Conservation (phyloP, 352 stramenopile genomes). For the Pythium phragmitis region DNA sequence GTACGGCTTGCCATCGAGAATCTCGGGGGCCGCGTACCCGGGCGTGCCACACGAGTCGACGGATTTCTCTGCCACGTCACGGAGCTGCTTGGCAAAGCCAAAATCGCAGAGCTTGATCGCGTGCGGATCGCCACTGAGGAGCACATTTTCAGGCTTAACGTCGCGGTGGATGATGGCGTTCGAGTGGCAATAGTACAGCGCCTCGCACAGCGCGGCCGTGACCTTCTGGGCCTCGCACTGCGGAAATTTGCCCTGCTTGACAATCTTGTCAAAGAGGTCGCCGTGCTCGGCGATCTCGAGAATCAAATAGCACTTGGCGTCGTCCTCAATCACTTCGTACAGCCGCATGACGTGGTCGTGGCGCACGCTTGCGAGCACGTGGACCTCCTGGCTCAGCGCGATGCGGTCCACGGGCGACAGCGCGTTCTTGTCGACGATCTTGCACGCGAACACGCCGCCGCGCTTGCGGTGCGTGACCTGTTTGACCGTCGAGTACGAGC, state of each 20-base stretch:
- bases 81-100: conserved; percentile 78
- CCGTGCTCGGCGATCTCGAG: conserved; percentile 95
- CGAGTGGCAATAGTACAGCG: conserved; percentile 92
- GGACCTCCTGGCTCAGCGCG: conserved; percentile 72
- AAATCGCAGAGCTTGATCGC: conserved; percentile 87
- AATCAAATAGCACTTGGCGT: conserved; percentile 96
- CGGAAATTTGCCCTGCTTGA: conserved; percentile 77
- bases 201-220: conserved; percentile 75
- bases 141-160: conserved; percentile 86
- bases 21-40: conserved; percentile 82
- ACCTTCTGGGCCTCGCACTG: conserved; percentile 69
- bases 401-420: conserved; percentile 72
- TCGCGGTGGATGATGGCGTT: conserved; percentile 85
- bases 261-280: conserved; percentile 85
- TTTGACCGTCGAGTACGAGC: conserved; percentile 88
- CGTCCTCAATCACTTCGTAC: conserved; percentile 94
- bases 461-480: conserved; percentile 82
- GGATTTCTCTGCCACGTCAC: conserved; percentile 58
- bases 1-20: conserved; percentile 81
- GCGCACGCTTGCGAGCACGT: conserved; percentile 64
- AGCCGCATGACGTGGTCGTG: conserved; percentile 90
- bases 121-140: conserved; percentile 55
- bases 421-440: conserved; percentile 83
- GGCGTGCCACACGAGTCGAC: conserved; percentile 81
- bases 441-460: conserved; percentile 71